Evolutionary conservation across 2,329 filamentous ascomycete genomes (phyloP).

Genomic region (Ustulina deusta): DNA sequence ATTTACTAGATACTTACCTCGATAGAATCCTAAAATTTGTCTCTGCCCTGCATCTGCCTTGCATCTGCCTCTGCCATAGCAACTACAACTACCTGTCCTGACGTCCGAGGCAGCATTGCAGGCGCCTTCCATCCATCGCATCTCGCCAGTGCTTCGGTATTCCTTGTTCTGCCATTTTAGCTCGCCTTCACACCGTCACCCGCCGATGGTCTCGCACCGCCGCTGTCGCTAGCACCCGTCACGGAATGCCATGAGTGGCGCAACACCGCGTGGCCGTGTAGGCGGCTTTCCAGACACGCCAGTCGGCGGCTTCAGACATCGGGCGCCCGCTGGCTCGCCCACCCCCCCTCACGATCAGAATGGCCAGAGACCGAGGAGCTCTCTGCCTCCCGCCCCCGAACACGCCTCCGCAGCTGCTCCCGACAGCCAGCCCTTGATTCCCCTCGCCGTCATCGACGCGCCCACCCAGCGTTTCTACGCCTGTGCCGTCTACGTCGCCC

Average conservation of each 20-base stretch:
- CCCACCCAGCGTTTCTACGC: slow-evolving; percentile 92
- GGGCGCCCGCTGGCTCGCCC: slow-evolving; percentile 48
- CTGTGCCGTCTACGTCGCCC: slow-evolving; percentile 78
- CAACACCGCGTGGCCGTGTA: slow-evolving; percentile 84
- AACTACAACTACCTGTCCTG: neutral
- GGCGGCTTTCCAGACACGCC: slow-evolving; percentile 84
- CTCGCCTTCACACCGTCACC: neutral
- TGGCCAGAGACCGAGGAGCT: slow-evolving; percentile 14
- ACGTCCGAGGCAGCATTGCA: neutral
- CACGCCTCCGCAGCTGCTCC: slow-evolving; percentile 48
- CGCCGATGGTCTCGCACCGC: slow-evolving; percentile 33
- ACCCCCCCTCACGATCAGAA: slow-evolving; percentile 9
- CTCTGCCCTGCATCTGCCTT: no score
- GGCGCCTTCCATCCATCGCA: neutral
- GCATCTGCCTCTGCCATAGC: neutral
- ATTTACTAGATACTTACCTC: neutral
- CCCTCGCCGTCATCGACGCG: slow-evolving; percentile 84
- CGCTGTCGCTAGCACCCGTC: slow-evolving; percentile 52
- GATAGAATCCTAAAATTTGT: slow-evolving; percentile 3
- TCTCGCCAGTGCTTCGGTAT: neutral
- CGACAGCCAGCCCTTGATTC: slow-evolving; percentile 75
- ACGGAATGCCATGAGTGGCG: slow-evolving; percentile 78
- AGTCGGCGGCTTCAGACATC: slow-evolving; percentile 58
- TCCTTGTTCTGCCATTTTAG: neutral
- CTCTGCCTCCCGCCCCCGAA: slow-evolving; percentile 63